Base-by-base conservation (phyloP, 495 filamentous ascomycete species). In the Neurospora discreta region DNA sequence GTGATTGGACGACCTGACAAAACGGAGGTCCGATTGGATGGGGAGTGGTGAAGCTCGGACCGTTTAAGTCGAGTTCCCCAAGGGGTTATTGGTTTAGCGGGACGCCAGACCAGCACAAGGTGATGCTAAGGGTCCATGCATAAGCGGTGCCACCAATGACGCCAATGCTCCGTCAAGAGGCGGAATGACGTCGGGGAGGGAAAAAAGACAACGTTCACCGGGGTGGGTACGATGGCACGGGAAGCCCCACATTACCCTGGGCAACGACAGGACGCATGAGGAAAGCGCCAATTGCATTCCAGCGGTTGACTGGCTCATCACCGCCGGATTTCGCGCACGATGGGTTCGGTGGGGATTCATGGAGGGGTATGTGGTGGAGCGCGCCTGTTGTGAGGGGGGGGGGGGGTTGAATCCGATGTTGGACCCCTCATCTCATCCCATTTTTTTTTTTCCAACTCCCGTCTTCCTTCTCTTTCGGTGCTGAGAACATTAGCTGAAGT, bases 111-210 rank as follows among this genome's bases (percentile, higher is more conserved):
- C 71, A 26, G 39, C 71, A 71, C 43, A 13, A 58, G 70, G 70
- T 40, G 68, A 7, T 15, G 65, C 44, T 68, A 70, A 65, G 72
- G 52, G 71, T 75, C 69, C 72, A 39, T 75, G 74, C 74, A 74
- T 23, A 23, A 70, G 69, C 67, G 46, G 74, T 75, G 72, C 68
- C n/a, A 74, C 74, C 46, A 36, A 74, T 75, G 74, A 75, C 74
- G 74, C 69, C 46, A 73, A 60, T 33, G 26, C 39, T 20, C 10
- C 8, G 41, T 26, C n/a, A 58, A n/a, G 30, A 72, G 18, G 72
- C 74, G 69, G 73, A 71, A 75, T 75, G 74, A 75, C 74, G 74
- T 75, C 70, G 69, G 46, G 16, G 38, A 30, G 52, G 52, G 52
- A 72, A 73, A 68, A 68, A 42, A 72, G 74, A 74, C 67, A 70